Evolutionary conservation across 805 yeast species (phyloP).

Genomic region (Yamadazyma kitorensis): DNA sequence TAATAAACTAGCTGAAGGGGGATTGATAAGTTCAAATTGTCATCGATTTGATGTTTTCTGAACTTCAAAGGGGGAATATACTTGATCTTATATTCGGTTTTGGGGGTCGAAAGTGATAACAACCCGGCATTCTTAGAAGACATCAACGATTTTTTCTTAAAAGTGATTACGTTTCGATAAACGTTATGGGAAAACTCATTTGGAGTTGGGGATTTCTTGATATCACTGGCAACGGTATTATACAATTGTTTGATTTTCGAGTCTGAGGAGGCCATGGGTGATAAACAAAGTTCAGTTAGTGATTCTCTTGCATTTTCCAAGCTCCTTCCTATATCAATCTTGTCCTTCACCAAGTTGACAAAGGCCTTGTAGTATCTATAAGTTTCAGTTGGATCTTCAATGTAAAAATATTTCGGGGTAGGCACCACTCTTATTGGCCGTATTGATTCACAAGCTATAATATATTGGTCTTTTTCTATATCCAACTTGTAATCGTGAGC

Average conservation of each 20-base stretch:
- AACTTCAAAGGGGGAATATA: constrained; percentile 34
- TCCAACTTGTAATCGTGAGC: constrained; percentile 31
- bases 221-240: constrained; percentile 20
- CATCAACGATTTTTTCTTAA: constrained; percentile 32
- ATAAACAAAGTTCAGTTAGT: constrained; percentile 5
- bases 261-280: constrained; percentile 22
- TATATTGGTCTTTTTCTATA: constrained; percentile 27
- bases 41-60: constrained; percentile 14
- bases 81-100: constrained; percentile 21
- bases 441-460: constrained; percentile 32
- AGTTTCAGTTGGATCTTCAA: constrained; percentile 14
- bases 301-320: constrained; percentile 1
- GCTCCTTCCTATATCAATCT: constrained; percentile 11
- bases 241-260: constrained; percentile 27
- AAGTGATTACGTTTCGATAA: constrained; percentile 31
- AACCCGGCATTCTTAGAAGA: constrained; percentile 26
- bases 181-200: constrained; percentile 12
- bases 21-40: constrained; percentile 16
- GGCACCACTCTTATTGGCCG: constrained; percentile 38
- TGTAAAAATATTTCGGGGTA: constrained; percentile 16
- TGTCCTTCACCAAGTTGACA: constrained; percentile 23
- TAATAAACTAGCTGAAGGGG: constrained; percentile 34
- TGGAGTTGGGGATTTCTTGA: constrained; percentile 15
- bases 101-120: constrained; percentile 35
- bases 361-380: constrained; percentile 33